Percentiles rank a stretch among this genome's conserved stretches.
Conservation (phyloP, 805 yeast species). For the Candida germanica region DNA sequence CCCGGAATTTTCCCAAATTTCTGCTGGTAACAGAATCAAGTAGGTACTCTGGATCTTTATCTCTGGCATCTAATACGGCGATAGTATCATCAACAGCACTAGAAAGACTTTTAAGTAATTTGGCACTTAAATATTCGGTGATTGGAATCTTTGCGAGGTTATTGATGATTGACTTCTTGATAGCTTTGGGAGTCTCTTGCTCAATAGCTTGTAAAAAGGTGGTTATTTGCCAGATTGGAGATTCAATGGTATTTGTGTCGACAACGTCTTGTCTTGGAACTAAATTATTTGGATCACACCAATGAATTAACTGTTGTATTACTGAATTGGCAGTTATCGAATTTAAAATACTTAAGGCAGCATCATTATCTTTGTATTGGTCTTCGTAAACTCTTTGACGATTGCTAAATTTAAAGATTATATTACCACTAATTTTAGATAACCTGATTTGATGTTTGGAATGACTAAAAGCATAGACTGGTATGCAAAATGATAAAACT, state of each 20-base stretch:
- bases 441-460: constrained; percentile 65
- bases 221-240: constrained; percentile 56
- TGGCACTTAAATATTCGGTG: constrained; percentile 25
- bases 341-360: constrained; percentile 2
- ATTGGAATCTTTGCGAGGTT: constrained; percentile 47
- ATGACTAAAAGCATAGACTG: constrained; percentile 82
- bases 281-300: constrained; percentile 79
- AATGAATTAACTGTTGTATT: constrained; percentile 69
- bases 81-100: constrained; percentile 34
- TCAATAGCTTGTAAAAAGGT: constrained; percentile 52
- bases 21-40: constrained; percentile 30
- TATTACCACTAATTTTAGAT: constrained; percentile 62
- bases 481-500: constrained; percentile 80
- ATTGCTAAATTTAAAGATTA: constrained; percentile 36
- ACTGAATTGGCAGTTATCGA: constrained; percentile 33
- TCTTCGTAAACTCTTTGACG: constrained; percentile 4
- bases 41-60: constrained; percentile 25
- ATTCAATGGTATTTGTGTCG: constrained; percentile 29
- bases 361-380: constrained; percentile 4
- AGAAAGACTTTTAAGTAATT: constrained; percentile 29
- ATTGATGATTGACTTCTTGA: constrained; percentile 51
- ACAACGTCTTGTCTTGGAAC: constrained; percentile 48
- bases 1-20: constrained; percentile 30
- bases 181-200: constrained; percentile 48
- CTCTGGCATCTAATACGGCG: constrained; percentile 20